These are phyloP conservation scores for Epichloe aotearoae DNA, from an alignment of 2,329 filamentous ascomycete genomes.

Conservation along the genomic window DNA sequence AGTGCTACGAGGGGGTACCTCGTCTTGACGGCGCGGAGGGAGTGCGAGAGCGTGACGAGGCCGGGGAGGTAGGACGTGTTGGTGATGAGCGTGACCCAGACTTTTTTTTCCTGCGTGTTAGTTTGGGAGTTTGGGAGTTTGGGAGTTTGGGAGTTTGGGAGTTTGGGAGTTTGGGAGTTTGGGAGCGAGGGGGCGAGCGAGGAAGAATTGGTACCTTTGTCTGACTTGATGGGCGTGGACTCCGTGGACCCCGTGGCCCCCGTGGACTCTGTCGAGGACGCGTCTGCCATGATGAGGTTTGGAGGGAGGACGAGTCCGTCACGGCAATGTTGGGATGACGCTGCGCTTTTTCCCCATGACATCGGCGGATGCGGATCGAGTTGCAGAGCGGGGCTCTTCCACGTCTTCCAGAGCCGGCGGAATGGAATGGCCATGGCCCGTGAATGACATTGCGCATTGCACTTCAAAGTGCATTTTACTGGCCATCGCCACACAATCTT, in stretches of 20 bases:
- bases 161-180: not conserved
- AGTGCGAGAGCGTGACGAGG: slow-evolving; percentile 68
- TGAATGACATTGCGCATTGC: not conserved
- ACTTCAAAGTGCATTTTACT: no score
- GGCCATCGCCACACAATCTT: not conserved
- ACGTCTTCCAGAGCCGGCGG: not conserved
- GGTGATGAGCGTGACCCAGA: slow-evolving; percentile 82
- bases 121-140: not conserved
- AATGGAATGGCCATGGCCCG: no score
- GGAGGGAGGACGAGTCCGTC: no score
- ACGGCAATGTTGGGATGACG: not conserved
- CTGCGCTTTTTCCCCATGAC: not conserved
- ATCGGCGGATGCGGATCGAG: not conserved
- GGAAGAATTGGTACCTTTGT: not conserved
- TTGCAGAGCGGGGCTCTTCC: not conserved
- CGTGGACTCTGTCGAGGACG: not conserved
- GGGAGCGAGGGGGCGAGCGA: no score
- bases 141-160: not conserved
- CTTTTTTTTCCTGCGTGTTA: slow-evolving; percentile 26
- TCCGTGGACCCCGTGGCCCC: not conserved
- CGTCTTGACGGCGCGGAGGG: slow-evolving; percentile 50
- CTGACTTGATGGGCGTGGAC: not conserved
- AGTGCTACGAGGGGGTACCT: slow-evolving; percentile 71
- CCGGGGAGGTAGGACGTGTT: slow-evolving; percentile 72
- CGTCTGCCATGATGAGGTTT: not conserved